Evolutionary conservation across 23 red algal species (phyloP).

Genomic region (Pyropia haitanensis): DNA sequence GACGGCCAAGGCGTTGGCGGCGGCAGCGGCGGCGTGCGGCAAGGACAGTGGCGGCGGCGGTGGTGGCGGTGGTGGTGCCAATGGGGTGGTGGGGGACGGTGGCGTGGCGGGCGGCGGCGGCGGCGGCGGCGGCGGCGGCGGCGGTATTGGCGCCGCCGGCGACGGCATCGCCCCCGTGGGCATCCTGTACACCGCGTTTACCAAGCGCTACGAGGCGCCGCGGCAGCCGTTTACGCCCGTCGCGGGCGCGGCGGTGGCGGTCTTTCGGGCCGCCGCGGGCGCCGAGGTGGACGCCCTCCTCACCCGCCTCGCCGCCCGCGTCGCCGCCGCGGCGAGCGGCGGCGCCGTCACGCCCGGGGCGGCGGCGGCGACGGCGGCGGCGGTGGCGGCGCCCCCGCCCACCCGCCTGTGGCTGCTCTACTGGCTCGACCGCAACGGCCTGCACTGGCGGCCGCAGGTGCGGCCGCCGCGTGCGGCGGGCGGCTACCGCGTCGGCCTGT

Average conservation of each 20-base stretch:
- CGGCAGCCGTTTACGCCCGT: slow-evolving; percentile 37
- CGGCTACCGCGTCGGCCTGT: slow-evolving; percentile 49
- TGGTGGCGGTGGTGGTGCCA: no score
- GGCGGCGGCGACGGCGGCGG: no score
- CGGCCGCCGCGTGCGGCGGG: slow-evolving; percentile 44
- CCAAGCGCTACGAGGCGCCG: slow-evolving; percentile 61
- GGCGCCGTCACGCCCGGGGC: no score
- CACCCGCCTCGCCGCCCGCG: neutral
- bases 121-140: no score
- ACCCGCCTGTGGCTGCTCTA: slow-evolving; percentile 44
- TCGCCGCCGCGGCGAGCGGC: neutral
- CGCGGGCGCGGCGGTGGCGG: slow-evolving; percentile 12
- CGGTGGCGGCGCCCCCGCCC: neutral
- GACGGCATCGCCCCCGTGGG: slow-evolving; percentile 6
- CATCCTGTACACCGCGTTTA: slow-evolving; percentile 45
- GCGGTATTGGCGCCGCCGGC: neutral
- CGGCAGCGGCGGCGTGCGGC: no score
- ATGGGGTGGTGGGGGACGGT: no score
- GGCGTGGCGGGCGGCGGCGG: no score
- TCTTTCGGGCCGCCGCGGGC: slow-evolving; percentile 1
- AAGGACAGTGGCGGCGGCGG: no score
- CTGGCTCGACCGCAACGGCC: slow-evolving; percentile 49
- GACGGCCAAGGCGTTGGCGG: no score
- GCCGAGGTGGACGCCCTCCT: neutral
- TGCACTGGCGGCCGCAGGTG: slow-evolving; percentile 43